These are phyloP conservation scores for Tuctoria greenei DNA, from an alignment of 176 grass and related monocot species.

Conservation along the genomic window DNA sequence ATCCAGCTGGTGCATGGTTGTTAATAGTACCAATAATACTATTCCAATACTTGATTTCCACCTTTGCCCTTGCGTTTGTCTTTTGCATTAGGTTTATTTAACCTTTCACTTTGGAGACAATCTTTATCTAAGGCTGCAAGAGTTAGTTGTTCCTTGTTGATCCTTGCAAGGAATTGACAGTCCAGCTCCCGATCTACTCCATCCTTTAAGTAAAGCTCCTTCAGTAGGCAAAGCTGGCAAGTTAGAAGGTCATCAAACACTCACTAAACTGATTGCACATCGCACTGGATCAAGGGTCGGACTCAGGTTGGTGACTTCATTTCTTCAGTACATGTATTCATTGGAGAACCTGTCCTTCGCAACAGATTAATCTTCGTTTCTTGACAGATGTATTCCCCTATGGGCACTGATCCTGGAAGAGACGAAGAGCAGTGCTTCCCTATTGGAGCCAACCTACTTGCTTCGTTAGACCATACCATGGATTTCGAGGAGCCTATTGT, in stretches of 20 bases:
- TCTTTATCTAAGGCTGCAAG: constrained; percentile 79
- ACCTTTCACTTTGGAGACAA: constrained; percentile 90
- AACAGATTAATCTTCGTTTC: constrained; percentile 32
- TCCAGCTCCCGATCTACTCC: constrained; percentile 51
- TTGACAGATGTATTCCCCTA: constrained; percentile 54
- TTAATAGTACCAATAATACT: constrained; percentile 48
- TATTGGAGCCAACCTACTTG: constrained; percentile 48
- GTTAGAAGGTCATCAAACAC: constrained; percentile 23
- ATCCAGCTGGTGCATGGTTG: constrained; percentile 69
- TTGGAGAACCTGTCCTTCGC: constrained; percentile 26
- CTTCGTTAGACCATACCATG: constrained; percentile 56
- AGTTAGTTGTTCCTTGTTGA: constrained; percentile 80
- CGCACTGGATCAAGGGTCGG: constrained; percentile 29
- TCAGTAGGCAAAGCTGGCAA: constrained; percentile 48
- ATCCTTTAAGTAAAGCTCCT: constrained; percentile 68
- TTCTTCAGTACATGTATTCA: constrained; percentile 30
- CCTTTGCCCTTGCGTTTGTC: constrained; percentile 52
- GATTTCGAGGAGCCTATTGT: constrained; percentile 62
- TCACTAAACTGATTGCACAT: constrained; percentile 40
- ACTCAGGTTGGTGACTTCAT: constrained; percentile 36
- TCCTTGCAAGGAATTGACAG: constrained; percentile 81
- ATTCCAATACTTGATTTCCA: constrained; percentile 40
- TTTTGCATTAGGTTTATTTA: constrained; percentile 52
- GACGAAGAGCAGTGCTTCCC: constrained; percentile 45
- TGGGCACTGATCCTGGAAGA: constrained; percentile 34